Base-by-base conservation (phyloP, 108 stramenopile species). In the Fistulifera solaris region DNA sequence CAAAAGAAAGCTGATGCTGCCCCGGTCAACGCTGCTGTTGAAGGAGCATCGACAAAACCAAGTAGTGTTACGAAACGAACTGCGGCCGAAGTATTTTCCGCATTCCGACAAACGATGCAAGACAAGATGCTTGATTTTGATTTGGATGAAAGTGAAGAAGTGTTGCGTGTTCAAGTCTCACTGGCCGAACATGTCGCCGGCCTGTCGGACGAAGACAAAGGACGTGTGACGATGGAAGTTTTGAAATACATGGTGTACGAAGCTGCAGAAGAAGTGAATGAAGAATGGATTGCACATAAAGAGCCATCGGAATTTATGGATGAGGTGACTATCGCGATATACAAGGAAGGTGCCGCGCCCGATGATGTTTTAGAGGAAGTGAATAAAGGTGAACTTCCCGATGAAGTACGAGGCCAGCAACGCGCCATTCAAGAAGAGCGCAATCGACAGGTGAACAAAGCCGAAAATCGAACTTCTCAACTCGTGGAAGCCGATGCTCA, bases 261-360 rank as follows among this genome's bases (percentile, higher is more conserved):
- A 66, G 76, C 76, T 45, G 89, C 84, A 19, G 89, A 91, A 67
- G 89, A 91, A 67, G 56, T 85, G 24, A 83, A 83, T 38, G 89
- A 87, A 55, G 68, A 77, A 63, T 91, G 89, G 89, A 67, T 87
- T 48, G 83, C 89, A 0, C 71, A 83, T 49, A 87, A 81, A 58
- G 85, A 91, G 51, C 85, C 81, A 2, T 54, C 64, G 1, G 89
- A 80, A 54, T 91, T 91, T 46, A 78, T 85, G 65, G 89, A 91
- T 59, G 89, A 91, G 62, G 63, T 66, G 22, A 58, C 61, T 12
- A 78, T 91, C 50, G 52, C 68, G 8, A 71, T 91, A 25, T 91
- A 91, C 65, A 91, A 91, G 56, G 85, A 85, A 58, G 85, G 84
- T 17, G 83, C 84, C 50, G 83, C 77, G 18, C 89, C 89, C 2